These are phyloP conservation scores for Durio zibethinus DNA, from an alignment of 345 rosid species.

Conservation along the genomic window DNA sequence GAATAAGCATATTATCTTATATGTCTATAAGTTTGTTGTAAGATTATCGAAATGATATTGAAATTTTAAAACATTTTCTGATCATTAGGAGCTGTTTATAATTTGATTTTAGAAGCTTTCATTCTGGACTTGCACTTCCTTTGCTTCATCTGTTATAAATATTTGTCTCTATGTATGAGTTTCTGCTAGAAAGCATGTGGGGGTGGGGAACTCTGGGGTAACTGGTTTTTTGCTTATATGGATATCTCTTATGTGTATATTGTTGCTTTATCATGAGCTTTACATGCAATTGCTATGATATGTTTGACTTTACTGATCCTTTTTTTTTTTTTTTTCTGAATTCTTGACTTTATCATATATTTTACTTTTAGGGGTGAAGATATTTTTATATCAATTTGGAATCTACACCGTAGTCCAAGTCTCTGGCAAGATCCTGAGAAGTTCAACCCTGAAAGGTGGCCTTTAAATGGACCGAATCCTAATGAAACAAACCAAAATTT, in stretches of 20 bases:
- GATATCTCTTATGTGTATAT: neutral
- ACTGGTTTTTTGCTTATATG: neutral
- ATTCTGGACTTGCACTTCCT: neutral
- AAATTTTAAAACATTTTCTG: neutral
- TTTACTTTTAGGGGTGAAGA: constrained; percentile 61
- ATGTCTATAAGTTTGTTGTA: neutral
- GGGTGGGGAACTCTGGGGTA: neutral
- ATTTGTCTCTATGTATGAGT: neutral
- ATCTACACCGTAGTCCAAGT: constrained; percentile 80
- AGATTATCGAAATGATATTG: neutral
- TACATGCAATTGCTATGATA: neutral
- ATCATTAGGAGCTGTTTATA: neutral
- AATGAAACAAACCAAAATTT: constrained; percentile 93
- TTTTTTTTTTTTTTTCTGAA: neutral
- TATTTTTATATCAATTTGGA: constrained; percentile 90
- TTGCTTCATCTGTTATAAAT: neutral
- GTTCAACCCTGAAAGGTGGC: constrained; percentile 97
- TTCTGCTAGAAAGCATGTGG: neutral
- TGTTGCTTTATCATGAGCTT: neutral
- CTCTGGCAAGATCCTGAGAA: constrained; percentile 74
- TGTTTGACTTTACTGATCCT: neutral
- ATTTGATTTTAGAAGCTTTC: neutral
- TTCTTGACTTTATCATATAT: neutral
- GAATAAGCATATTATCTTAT: neutral
- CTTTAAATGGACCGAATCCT: constrained; percentile 88